Base-by-base conservation (phyloP, 1,139 yeast species). In the Scheffersomyces parashehatae region DNA sequence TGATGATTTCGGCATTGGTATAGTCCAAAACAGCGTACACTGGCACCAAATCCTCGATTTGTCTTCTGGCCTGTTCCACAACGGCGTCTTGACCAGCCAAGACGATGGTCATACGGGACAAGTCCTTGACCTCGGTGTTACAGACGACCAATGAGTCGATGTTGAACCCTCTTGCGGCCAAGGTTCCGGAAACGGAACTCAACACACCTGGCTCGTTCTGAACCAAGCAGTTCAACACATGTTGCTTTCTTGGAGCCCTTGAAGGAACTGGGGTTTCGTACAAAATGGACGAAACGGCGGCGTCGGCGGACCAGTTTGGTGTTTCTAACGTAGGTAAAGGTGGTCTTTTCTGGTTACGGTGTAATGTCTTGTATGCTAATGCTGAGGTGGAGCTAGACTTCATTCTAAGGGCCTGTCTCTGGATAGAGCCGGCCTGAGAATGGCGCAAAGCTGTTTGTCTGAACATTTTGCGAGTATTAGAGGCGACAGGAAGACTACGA, bases 161-260 rank as follows among this genome's bases (percentile, higher is more conserved):
- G 70, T 93, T 93, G 81, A 93, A 93, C 10, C 99, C 99, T 65
- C 99, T 81, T 36, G 97, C 98, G 32, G 99, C 99, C 56, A 93
- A 77, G 40, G 97, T 91, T 45, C 98, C 97, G 4, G 98, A 87
- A 39, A 93, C 89, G 44, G 95, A 81, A 38, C 96, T 85, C 59
- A 93, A 76, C 41, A 93, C 99, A 75, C 99, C 99, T 4, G 99
- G 99, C 70, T 93, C 99, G 68, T 93, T 91, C 69, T 93, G 99
- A 31, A 93, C 99, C 64, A 93, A 78, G 72, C 99, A 93, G 77
- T 93, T 95, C 65, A 93, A 77, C 37, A 93, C 95, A 59, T 93
- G 98, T 60, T 88, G 89, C 51, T 84, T 84, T 54, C 79, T 75
- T 34, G 90, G 88, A 3, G 82, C 79, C 44, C 68, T 77, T 5